phyloP scores from a whole-genome alignment of 805 yeast species.

The Candida takata region DNA sequence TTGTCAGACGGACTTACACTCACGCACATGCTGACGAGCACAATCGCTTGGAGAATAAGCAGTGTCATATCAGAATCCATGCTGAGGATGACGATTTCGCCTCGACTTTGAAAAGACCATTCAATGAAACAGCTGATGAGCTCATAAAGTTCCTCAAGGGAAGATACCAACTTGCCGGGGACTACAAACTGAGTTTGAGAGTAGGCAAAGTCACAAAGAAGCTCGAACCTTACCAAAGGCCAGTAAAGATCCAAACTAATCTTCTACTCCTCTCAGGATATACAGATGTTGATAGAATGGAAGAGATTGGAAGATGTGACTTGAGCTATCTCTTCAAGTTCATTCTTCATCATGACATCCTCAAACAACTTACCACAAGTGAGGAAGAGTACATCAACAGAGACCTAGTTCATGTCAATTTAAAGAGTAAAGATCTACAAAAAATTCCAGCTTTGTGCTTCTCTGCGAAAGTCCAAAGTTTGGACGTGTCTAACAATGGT shows the following conservation, averaged over 20 bases:
- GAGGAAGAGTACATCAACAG: slow-evolving; percentile 61
- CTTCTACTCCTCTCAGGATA: slow-evolving; percentile 72
- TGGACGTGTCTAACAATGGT: slow-evolving; percentile 84
- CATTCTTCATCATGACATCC: slow-evolving; percentile 55
- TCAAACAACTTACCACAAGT: slow-evolving; percentile 55
- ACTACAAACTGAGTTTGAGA: slow-evolving; percentile 66
- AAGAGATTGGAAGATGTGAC: slow-evolving; percentile 78
- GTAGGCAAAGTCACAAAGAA: slow-evolving; percentile 74
- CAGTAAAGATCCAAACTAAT: slow-evolving; percentile 70
- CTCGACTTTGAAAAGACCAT: slow-evolving; percentile 68
- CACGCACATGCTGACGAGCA: slow-evolving; percentile 26
- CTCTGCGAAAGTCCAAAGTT: slow-evolving; percentile 70
- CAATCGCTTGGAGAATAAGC: slow-evolving; percentile 12
- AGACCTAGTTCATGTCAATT: slow-evolving; percentile 67
- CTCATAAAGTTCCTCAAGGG: slow-evolving; percentile 63
- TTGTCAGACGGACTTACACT: slow-evolving; percentile 28
- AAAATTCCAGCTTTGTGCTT: slow-evolving; percentile 81
- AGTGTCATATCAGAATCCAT: slow-evolving; percentile 61
- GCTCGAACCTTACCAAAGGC: slow-evolving; percentile 64
- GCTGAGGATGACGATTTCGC: slow-evolving; percentile 81
- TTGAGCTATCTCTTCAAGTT: slow-evolving; percentile 77
- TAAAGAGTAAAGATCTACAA: slow-evolving; percentile 66
- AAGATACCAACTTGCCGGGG: slow-evolving; percentile 67
- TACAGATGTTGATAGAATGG: slow-evolving; percentile 65
- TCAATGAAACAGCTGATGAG: slow-evolving; percentile 72